Conservation (phyloP, 306 rosid genomes). For the Acmispon strigosus region DNA sequence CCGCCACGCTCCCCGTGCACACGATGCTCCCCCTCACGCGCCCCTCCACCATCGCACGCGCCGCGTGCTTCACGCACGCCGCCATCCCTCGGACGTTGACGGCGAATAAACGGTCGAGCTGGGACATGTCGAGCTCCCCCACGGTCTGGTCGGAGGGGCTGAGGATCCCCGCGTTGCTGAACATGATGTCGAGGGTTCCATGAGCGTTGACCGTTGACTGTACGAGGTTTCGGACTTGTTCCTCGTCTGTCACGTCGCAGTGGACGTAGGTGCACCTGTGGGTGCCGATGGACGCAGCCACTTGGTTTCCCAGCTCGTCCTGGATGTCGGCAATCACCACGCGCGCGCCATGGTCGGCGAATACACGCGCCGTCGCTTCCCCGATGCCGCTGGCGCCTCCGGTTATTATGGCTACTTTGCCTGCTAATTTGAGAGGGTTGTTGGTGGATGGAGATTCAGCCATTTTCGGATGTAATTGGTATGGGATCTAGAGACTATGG, state of each 20-base stretch:
- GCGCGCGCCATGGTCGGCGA: slow-evolving; percentile 32
- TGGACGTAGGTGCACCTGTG: slow-evolving; percentile 32
- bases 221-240: slow-evolving; percentile 32
- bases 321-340: slow-evolving; percentile 46
- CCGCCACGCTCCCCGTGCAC: slow-evolving; percentile 38
- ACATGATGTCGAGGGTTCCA: slow-evolving; percentile 45
- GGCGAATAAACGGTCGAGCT: slow-evolving; percentile 11
- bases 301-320: slow-evolving; percentile 30
- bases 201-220: slow-evolving; percentile 24
- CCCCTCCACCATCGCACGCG: slow-evolving; percentile 40
- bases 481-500: too few species aligned
- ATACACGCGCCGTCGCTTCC: slow-evolving; percentile 36
- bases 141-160: slow-evolving; percentile 20
- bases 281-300: slow-evolving; percentile 33
- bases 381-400: slow-evolving; percentile 64
- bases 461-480: background rate
- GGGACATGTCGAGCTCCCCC: slow-evolving; percentile 32
- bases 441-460: background rate
- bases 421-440: slow-evolving; percentile 1
- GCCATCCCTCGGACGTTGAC: slow-evolving; percentile 37
- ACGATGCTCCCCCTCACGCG: slow-evolving; percentile 42
- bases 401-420: slow-evolving; percentile 44
- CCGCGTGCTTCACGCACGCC: slow-evolving; percentile 45
- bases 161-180: slow-evolving; percentile 39
- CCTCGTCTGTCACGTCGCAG: slow-evolving; percentile 49